Percentiles rank a stretch among this genome's conserved stretches.
Conservation (phyloP, 2,329 filamentous ascomycete species). For the Zasmidium cellare region DNA sequence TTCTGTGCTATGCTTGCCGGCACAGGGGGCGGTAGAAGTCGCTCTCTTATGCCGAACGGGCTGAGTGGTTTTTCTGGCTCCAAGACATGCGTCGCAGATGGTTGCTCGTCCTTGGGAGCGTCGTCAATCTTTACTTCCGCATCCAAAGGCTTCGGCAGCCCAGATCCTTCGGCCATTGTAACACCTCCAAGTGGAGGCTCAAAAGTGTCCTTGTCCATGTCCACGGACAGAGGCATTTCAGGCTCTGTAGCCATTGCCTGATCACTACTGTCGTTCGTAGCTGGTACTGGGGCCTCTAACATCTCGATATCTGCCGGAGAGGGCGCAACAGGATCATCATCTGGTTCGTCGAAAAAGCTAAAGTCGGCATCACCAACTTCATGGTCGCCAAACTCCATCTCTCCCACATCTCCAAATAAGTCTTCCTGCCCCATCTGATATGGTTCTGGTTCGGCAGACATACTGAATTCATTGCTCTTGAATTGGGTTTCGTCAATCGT, state of each 20-base stretch:
- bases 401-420: slow-evolving; percentile 64
- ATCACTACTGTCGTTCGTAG: not conserved
- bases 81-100: not conserved
- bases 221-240: not conserved
- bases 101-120: not conserved
- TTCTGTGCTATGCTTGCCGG: slow-evolving; percentile 26
- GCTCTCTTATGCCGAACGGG: slow-evolving; percentile 45
- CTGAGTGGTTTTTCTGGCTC: slow-evolving; percentile 34
- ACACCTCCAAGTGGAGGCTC: not conserved
- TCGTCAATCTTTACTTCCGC: not conserved
- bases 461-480: slow-evolving; percentile 17
- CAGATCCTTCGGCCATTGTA: not conserved
- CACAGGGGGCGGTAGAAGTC: slow-evolving; percentile 47
- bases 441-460: slow-evolving; percentile 1
- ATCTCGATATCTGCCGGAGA: not conserved
- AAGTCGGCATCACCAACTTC: slow-evolving; percentile 72
- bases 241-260: not conserved
- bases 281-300: not conserved
- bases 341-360: slow-evolving; percentile 74
- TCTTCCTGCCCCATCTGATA: slow-evolving; percentile 53
- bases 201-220: not conserved
- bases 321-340: slow-evolving; percentile 24
- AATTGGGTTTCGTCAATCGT: slow-evolving; percentile 27
- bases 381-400: slow-evolving; percentile 23
- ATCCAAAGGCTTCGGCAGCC: not conserved